Percentiles rank a stretch among this genome's conserved stretches.
These are phyloP conservation scores for Ricinus communis DNA, from an alignment of 345 rosid genomes.

Conservation along the genomic window DNA sequence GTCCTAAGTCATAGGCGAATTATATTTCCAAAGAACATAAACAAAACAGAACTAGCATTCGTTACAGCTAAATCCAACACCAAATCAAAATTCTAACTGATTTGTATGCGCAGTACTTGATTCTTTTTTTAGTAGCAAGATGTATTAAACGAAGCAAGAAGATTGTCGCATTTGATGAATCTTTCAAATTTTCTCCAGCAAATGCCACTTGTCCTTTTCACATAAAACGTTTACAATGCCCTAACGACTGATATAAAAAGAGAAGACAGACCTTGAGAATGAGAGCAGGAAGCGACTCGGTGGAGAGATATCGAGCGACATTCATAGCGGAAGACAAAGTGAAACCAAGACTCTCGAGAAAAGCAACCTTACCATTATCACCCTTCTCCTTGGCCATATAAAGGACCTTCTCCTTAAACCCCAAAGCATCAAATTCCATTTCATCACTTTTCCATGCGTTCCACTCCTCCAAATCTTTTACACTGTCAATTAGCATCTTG, in stretches of 20 bases:
- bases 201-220: too few relatives aligned
- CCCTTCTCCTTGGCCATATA: conserved; percentile 73
- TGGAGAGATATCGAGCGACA: conserved; percentile 65
- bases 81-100: too few relatives aligned
- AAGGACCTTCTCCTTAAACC: conserved; percentile 68
- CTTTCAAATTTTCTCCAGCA: too few relatives aligned
- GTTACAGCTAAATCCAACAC: neutral
- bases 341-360: conserved; percentile 81
- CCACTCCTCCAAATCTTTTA: conserved; percentile 78
- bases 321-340: conserved; percentile 67
- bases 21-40: neutral
- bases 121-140: too few relatives aligned
- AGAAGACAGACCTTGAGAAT: conserved; percentile 57
- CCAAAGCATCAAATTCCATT: conserved; percentile 27
- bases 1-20: neutral
- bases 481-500: conserved; percentile 53
- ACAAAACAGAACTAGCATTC: neutral
- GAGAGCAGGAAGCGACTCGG: conserved; percentile 56
- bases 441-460: conserved; percentile 44
- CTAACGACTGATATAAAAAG: too few relatives aligned
- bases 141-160: neutral
- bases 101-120: too few relatives aligned
- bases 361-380: conserved; percentile 73
- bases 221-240: too few relatives aligned
- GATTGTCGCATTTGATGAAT: too few relatives aligned